These are phyloP conservation scores for Aureobasidium sp. DNA, from an alignment of 2,329 filamentous ascomycete genomes.

Conservation along the genomic window DNA sequence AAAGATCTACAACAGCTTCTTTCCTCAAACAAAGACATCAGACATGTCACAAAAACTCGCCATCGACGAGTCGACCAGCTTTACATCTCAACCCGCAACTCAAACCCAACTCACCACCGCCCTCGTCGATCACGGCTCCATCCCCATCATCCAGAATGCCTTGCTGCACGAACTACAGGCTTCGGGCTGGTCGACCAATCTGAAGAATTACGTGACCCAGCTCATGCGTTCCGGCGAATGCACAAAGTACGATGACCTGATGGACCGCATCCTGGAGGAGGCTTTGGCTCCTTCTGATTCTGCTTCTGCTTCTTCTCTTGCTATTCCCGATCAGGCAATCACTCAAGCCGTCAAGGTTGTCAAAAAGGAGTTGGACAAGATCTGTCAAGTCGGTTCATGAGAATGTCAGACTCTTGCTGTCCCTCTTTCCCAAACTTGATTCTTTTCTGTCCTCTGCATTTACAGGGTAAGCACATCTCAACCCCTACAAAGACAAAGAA, in stretches of 20 bases:
- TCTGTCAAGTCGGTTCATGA: slow-evolving; percentile 13
- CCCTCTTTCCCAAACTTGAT: background rate
- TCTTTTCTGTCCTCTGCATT: background rate
- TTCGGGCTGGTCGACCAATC: slow-evolving; percentile 51
- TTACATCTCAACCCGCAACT: slow-evolving; percentile 28
- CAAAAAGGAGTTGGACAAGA: slow-evolving; percentile 37
- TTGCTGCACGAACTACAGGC: slow-evolving; percentile 50
- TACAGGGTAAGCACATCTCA: background rate
- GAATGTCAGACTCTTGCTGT: background rate
- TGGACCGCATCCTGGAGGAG: slow-evolving; percentile 46
- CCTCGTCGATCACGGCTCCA: slow-evolving; percentile 42
- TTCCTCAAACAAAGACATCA: slow-evolving; percentile 21
- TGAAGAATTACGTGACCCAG: slow-evolving; percentile 48
- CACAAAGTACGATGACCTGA: slow-evolving; percentile 50
- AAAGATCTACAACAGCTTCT: background rate
- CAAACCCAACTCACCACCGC: slow-evolving; percentile 38
- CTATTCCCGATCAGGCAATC: slow-evolving; percentile 37
- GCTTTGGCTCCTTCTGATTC: slow-evolving; percentile 25
- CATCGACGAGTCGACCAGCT: slow-evolving; percentile 38
- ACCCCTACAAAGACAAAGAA: background rate
- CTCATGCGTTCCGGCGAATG: slow-evolving; percentile 53
- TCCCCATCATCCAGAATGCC: slow-evolving; percentile 49
- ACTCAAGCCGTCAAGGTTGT: slow-evolving; percentile 47
- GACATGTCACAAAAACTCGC: slow-evolving; percentile 26
- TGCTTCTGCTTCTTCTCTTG: slow-evolving; percentile 13